phyloP scores from a whole-genome alignment of 1,284 basidiomycete species.

The Malassezia pachydermatis region DNA sequence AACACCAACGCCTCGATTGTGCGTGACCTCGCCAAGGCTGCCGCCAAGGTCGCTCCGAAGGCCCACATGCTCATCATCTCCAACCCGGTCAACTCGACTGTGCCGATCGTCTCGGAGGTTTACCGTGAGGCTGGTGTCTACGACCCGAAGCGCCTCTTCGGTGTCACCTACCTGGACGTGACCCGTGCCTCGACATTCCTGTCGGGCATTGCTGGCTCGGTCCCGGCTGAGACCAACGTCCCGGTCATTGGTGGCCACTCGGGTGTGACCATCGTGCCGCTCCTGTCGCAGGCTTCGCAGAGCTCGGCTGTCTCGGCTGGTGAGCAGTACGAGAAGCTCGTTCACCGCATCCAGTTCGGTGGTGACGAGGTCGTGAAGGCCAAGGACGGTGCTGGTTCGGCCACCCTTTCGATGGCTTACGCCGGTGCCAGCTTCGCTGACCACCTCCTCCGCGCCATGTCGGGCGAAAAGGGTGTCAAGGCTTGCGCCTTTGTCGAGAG shows the following conservation, averaged over 20 bases:
- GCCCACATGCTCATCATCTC: constrained; percentile 91
- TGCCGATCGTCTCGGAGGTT: constrained; percentile 88
- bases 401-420: constrained; percentile 81
- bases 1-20: constrained; percentile 94
- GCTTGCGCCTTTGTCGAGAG: constrained; percentile 77
- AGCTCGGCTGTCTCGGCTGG: constrained; percentile 54
- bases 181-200: constrained; percentile 91
- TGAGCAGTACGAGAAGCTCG: constrained; percentile 53
- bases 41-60: constrained; percentile 75
- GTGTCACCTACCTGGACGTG: constrained; percentile 95
- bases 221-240: constrained; percentile 61
- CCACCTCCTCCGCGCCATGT: constrained; percentile 71
- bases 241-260: constrained; percentile 95
- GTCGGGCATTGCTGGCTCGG: constrained; percentile 56
- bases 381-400: constrained; percentile 75
- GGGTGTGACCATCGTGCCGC: constrained; percentile 88
- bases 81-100: constrained; percentile 67
- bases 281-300: constrained; percentile 81
- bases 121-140: constrained; percentile 88
- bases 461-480: constrained; percentile 75
- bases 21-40: constrained; percentile 80
- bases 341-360: constrained; percentile 79
- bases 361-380: constrained; percentile 88
- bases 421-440: constrained; percentile 55
- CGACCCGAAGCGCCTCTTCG: constrained; percentile 60